phyloP scores from a whole-genome alignment of 345 rosid genomes.

The Linum tenue region DNA sequence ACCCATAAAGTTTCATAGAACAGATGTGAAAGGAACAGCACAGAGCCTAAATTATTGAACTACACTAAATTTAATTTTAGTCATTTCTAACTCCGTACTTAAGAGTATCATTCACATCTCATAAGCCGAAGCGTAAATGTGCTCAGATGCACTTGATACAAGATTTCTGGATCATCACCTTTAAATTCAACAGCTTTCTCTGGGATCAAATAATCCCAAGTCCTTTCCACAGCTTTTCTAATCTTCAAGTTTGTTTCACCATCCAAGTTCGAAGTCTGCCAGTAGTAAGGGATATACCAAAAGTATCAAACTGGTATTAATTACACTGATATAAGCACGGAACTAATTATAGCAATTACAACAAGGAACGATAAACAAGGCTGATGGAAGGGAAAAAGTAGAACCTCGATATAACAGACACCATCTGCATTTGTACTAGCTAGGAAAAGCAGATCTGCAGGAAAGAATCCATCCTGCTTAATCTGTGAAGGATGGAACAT shows the following conservation, averaged over 20 bases:
- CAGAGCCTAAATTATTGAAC: too few species aligned
- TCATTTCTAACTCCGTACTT: too few species aligned
- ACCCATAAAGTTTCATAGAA: too few species aligned
- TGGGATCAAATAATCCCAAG: conserved; percentile 91
- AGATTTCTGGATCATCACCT: conserved; percentile 35
- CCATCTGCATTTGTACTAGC: conserved; percentile 93
- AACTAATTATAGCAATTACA: conserved; percentile 1
- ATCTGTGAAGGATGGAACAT: conserved; percentile 47
- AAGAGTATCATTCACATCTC: background rate
- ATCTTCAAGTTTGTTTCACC: conserved; percentile 99
- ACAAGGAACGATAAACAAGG: background rate
- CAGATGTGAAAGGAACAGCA: too few species aligned
- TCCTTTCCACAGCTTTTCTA: conserved; percentile 90
- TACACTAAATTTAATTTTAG: too few species aligned
- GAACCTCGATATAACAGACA: conserved; percentile 92
- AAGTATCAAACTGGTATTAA: background rate
- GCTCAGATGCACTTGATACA: background rate
- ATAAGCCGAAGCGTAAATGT: conserved; percentile 6
- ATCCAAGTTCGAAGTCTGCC: conserved; percentile 94
- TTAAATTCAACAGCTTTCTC: conserved; percentile 84
- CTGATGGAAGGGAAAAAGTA: conserved; percentile 4
- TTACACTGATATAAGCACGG: conserved; percentile 8
- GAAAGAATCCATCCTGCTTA: conserved; percentile 86
- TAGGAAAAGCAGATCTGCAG: conserved; percentile 87
- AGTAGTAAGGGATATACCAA: conserved; percentile 14